phyloP scores from a whole-genome alignment of 1,284 basidiomycete species.

The Apiotrichum porosum region DNA sequence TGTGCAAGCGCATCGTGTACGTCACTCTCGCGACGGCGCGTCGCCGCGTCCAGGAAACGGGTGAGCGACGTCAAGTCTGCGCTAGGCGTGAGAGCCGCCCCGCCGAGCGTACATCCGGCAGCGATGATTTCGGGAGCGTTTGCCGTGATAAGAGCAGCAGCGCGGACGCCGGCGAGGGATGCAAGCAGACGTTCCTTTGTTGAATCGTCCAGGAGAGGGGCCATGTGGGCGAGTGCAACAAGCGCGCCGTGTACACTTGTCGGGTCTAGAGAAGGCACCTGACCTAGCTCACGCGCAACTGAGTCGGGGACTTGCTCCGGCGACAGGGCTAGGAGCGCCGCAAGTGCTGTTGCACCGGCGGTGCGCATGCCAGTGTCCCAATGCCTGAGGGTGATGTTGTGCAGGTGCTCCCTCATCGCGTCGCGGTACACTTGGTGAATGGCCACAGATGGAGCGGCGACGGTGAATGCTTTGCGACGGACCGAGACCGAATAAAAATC shows the following conservation, averaged over 20 bases:
- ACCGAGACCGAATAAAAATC: conserved; percentile 94
- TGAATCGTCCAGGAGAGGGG: conserved; percentile 47
- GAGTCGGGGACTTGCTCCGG: conserved; percentile 24
- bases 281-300: conserved; percentile 36
- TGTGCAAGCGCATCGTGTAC: conserved; percentile 71
- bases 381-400: conserved; percentile 72
- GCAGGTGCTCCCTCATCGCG: conserved; percentile 67
- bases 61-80: conserved; percentile 4
- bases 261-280: conserved; percentile 63
- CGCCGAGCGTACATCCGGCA: conserved; percentile 69
- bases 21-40: conserved; percentile 61
- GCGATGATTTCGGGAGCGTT: conserved; percentile 70
- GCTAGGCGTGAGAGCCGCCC: conserved; percentile 57
- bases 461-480: conserved; percentile 73
- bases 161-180: conserved; percentile 53
- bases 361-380: conserved; percentile 82
- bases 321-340: conserved; percentile 60
- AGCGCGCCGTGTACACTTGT: conserved; percentile 78
- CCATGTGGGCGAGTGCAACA: conserved; percentile 66
- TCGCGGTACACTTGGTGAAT: conserved; percentile 65
- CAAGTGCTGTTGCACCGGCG: conserved; percentile 72
- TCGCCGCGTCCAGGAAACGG: conserved; percentile 58
- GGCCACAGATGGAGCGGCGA: conserved; percentile 79
- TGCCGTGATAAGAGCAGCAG: conserved; percentile 57
- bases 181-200: conserved; percentile 32